phyloP scores from a whole-genome alignment of 2,329 filamentous ascomycete species.

The Scedosporium aurantiacum region DNA sequence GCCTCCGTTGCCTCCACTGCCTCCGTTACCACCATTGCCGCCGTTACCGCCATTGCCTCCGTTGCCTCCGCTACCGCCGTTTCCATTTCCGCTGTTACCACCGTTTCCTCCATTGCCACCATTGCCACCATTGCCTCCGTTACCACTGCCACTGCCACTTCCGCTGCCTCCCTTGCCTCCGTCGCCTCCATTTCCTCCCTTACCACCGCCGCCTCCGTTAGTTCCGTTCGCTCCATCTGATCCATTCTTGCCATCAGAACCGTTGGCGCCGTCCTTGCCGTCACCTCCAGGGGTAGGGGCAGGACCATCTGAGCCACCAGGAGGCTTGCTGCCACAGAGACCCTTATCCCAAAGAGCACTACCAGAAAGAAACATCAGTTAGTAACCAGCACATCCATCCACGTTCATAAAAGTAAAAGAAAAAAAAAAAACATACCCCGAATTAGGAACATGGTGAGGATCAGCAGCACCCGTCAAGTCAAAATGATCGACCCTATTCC shows the following conservation, averaged over 20 bases:
- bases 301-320: background rate
- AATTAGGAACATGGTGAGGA: background rate
- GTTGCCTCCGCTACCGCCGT: background rate
- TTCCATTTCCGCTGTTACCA: background rate
- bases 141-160: background rate
- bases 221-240: too few relatives aligned
- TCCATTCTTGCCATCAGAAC: background rate
- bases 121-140: background rate
- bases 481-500: constrained; percentile 38
- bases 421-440: background rate
- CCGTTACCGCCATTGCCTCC: background rate
- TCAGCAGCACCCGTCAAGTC: constrained; percentile 31
- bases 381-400: background rate
- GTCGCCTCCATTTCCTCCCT: background rate
- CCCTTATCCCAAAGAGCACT: background rate
- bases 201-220: background rate
- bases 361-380: background rate
- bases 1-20: background rate
- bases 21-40: background rate
- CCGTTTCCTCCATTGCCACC: background rate
- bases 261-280: background rate
- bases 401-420: background rate
- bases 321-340: background rate
- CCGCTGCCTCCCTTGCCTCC: background rate
- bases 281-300: too few relatives aligned